phyloP scores from a whole-genome alignment of 208 protist species.

The Wallacemonas collosoma region DNA sequence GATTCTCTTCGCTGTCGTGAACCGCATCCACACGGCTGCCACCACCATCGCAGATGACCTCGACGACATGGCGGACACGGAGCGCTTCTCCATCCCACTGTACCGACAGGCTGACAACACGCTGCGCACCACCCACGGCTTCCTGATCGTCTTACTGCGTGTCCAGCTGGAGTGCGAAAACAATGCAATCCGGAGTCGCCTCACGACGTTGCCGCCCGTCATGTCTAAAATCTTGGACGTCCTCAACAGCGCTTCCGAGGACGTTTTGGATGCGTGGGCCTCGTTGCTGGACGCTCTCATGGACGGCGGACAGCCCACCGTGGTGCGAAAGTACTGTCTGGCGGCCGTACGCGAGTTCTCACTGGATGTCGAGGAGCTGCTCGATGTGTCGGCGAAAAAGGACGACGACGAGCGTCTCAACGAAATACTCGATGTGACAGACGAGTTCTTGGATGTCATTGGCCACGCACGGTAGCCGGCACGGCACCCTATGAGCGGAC shows the following conservation, averaged over 20 bases:
- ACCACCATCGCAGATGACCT: slow-evolving; percentile 51
- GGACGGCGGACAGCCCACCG: slow-evolving; percentile 43
- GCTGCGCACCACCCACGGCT: slow-evolving; percentile 57
- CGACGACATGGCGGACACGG: slow-evolving; percentile 30
- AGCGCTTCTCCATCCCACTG: slow-evolving; percentile 49
- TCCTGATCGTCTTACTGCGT: slow-evolving; percentile 68
- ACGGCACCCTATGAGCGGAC: too few relatives aligned
- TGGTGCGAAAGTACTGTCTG: slow-evolving; percentile 70
- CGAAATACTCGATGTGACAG: slow-evolving; percentile 84
- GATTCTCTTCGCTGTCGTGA: slow-evolving; percentile 69
- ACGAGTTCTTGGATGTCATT: slow-evolving; percentile 77
- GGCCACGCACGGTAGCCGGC: not conserved
- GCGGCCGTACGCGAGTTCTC: slow-evolving; percentile 64
- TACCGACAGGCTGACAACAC: slow-evolving; percentile 54
- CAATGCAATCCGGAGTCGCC: slow-evolving; percentile 66
- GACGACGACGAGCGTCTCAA: slow-evolving; percentile 82
- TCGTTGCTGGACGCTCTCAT: slow-evolving; percentile 55
- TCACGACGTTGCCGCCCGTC: slow-evolving; percentile 60
- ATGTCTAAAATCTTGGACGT: slow-evolving; percentile 79
- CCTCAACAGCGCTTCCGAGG: slow-evolving; percentile 64
- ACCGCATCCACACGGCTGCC: slow-evolving; percentile 69
- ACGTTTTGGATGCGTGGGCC: slow-evolving; percentile 74
- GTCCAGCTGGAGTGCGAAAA: slow-evolving; percentile 90
- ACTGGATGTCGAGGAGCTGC: slow-evolving; percentile 70
- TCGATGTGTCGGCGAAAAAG: slow-evolving; percentile 71